These are phyloP conservation scores for Rhizopogon rudus DNA, from an alignment of 768 basidiomycete genomes.

Conservation along the genomic window DNA sequence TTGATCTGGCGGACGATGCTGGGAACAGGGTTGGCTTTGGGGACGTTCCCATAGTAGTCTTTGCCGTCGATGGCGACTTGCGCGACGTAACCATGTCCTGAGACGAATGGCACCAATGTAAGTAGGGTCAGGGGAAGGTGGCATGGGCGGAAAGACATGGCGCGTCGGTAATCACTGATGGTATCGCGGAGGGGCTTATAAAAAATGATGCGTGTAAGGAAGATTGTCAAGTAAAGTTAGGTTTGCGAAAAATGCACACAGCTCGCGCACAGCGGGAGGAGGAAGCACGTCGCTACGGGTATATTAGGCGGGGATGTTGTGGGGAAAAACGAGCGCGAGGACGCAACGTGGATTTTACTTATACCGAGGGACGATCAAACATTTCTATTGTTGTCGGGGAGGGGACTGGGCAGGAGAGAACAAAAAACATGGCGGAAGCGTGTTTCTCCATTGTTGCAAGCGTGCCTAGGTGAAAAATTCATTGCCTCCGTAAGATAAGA, in stretches of 20 bases:
- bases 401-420: not conserved
- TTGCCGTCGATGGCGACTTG: constrained; percentile 40
- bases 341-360: constrained; percentile 4
- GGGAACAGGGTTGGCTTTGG: constrained; percentile 32
- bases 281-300: not conserved
- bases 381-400: constrained; percentile 1
- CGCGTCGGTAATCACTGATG: not conserved
- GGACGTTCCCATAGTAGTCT: constrained; percentile 37
- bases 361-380: not conserved
- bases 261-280: constrained; percentile 3
- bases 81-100: constrained; percentile 41
- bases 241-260: constrained; percentile 4
- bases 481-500: constrained; percentile 6
- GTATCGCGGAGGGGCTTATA: not conserved
- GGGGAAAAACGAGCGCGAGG: constrained; percentile 18
- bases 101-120: constrained; percentile 8
- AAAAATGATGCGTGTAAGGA: not conserved
- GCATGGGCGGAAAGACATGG: not conserved
- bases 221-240: not conserved
- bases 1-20: constrained; percentile 43
- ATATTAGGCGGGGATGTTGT: constrained; percentile 6
- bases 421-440: constrained; percentile 1
- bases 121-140: constrained; percentile 2
- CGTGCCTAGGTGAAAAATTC: constrained; percentile 3
- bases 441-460: not conserved